Base-by-base conservation (phyloP, 106 monocot genomes). In the Hemerocallis citrina region DNA sequence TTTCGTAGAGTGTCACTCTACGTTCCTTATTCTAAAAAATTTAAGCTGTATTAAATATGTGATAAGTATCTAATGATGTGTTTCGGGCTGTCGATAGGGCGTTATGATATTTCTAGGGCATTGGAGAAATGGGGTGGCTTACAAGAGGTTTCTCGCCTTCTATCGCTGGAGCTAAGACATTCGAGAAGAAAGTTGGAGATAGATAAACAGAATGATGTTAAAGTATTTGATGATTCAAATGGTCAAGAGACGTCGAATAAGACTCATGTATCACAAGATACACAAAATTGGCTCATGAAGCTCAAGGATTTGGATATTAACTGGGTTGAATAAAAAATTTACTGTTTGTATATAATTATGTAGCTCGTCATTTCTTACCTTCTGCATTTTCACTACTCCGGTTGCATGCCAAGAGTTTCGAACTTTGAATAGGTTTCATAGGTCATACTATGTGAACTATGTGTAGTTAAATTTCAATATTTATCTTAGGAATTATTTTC, bases 81-180 rank as follows among this genome's bases (percentile, higher is more conserved):
- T n/a, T n/a, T n/a, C 38, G 48, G 17, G 3, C 21, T 71, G 12
- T 25, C 47, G 14, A 52, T 30, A 96, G 96, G 96, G 9, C 75
- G 96, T 24, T 91, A 88, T 29, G 96, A 96, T 52, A 91, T 98
- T 57, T 90, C 96, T 19, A 75, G 96, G 8, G 96, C 96, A 51
- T 61, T 98, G 79, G 96, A 98, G 58, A 98, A 91, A 68, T 98
- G 96, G 91, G 96, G 96, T 62, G 96, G 96, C 13, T 35, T 98
- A 25, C 87, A 81, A 36, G 96, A 91, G 65, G 96, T 98, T 56
- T 86, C 91, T 35, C 83, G 91, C 28, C 84, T 96, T 37, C 67
- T 91, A 0, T 91, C 87, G 17, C 81, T 98, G 5, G 72, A 88
- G 63, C 68, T 82, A 37, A 74, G 91, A 59, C 77, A 77, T 57